Evolutionary conservation across 2,329 filamentous ascomycete species (phyloP).

Genomic region (Diaporthe sp.): DNA sequence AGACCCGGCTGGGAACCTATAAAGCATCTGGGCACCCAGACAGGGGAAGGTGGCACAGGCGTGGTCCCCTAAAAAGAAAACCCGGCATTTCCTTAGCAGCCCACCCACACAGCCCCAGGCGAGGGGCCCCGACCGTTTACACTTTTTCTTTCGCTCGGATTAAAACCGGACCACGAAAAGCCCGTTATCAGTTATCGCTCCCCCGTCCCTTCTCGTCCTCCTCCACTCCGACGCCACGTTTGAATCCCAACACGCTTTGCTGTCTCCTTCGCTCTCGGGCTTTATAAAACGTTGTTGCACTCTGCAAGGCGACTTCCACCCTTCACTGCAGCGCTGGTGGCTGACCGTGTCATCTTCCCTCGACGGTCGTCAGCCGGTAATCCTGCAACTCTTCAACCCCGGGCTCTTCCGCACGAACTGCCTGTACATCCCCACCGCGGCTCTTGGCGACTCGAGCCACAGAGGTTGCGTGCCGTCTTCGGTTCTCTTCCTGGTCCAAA

Average conservation of each 20-base stretch:
- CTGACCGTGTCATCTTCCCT: conserved; percentile 34
- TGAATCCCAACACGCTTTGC: conserved; percentile 27
- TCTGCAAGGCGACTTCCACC: background rate
- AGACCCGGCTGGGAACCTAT: background rate
- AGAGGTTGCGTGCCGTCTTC: conserved; percentile 25
- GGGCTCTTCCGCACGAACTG: conserved; percentile 6
- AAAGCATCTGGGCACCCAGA: conserved; percentile 3
- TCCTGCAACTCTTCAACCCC: conserved; percentile 6
- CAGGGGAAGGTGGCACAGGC: background rate
- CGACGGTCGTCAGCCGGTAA: conserved; percentile 24
- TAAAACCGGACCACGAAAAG: conserved; percentile 34
- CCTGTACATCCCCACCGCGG: background rate
- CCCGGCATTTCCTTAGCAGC: conserved; percentile 14
- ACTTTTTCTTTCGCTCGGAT: conserved; percentile 30
- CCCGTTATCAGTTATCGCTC: conserved; percentile 38
- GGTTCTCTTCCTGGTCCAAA: background rate
- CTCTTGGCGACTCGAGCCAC: background rate
- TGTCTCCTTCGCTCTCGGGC: conserved; percentile 28
- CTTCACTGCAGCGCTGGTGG: conserved; percentile 22
- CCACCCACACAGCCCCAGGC: conserved; percentile 5
- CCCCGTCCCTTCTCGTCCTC: conserved; percentile 23
- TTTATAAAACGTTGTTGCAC: conserved; percentile 8
- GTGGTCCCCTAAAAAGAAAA: conserved; percentile 9
- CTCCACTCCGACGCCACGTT: conserved; percentile 34
- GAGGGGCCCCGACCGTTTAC: background rate